Evolutionary conservation across 139 green algal genomes (phyloP), one percentile per base, ranked within the genome.

Genomic region (Auxenochlorella pyrenoidosa): DNA sequence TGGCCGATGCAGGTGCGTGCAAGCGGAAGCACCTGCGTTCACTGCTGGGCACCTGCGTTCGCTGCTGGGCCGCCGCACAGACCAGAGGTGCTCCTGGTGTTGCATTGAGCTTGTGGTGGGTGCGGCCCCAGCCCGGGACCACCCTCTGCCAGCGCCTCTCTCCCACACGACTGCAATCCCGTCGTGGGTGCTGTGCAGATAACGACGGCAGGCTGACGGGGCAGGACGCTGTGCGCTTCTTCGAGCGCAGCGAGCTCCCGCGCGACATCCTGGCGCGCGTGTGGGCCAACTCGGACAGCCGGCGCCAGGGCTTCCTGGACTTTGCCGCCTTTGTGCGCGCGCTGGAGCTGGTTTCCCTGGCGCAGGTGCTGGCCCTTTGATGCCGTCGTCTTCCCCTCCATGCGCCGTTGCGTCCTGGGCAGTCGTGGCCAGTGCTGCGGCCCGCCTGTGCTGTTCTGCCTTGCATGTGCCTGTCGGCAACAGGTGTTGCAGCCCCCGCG

Each of bases 221-320:
- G 10, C 34, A 40, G 21, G 96, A 98, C 88, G 96, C 96, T 0
- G 96, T 98, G 34, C 72, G 79, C 16, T 98, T 99, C 81, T 99
- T 99, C 82, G 90, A 94, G 73, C 93, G 94, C 12, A 97, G 91
- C 41, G 93, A 93, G 2, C 91, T 99, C 66, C 91, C 94, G 0
- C 88, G 93, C 12, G 93, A 97, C 32, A 51, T 94, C 47, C 90
- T 98, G 41, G 92, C 93, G 5, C 47, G 65, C 66, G 82, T 95
- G 30, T 97, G 94, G 94, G 88, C 91, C 0, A 36, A 94, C 34
- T 83, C 94, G 36, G 94, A 97, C 87, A 86, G 71, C 73, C 82
- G 40, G 60, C 86, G 93, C 19, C 87, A 91, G 43, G 97, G 97
- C 38, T 99, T 94, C 88, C 90, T 99, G 75, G 95, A 98, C 89